phyloP scores from a whole-genome alignment of 306 rosid genomes.

The Vigna trinervia region DNA sequence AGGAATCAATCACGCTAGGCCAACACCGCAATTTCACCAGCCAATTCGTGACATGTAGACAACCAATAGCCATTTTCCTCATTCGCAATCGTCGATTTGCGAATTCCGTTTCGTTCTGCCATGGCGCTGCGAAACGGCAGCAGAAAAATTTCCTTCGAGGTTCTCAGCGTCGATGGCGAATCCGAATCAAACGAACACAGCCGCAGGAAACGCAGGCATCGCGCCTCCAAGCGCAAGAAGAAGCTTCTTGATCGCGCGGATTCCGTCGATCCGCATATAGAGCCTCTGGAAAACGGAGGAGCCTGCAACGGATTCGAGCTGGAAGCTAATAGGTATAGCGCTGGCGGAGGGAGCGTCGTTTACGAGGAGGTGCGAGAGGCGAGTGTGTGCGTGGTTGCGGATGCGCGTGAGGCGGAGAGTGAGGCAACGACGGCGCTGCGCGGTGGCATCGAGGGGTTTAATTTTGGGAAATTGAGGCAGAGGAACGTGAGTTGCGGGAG shows the following conservation, averaged over 20 bases:
- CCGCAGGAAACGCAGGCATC: slow-evolving; percentile 65
- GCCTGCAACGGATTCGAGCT: slow-evolving; percentile 55
- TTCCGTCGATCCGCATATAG: slow-evolving; percentile 46
- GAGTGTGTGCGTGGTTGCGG: slow-evolving; percentile 48
- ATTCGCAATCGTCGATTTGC: neutral
- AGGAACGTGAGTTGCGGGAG: slow-evolving; percentile 63
- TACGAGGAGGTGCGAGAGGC: slow-evolving; percentile 50
- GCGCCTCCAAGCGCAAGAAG: slow-evolving; percentile 58
- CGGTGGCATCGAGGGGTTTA: slow-evolving; percentile 61
- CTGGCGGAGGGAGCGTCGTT: slow-evolving; percentile 47
- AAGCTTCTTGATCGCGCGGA: slow-evolving; percentile 52
- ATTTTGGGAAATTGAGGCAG: slow-evolving; percentile 76
- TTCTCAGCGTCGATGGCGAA: slow-evolving; percentile 62
- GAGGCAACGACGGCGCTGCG: slow-evolving; percentile 50
- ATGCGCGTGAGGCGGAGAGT: slow-evolving; percentile 46
- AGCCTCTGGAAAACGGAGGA: slow-evolving; percentile 20
- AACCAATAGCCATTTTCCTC: neutral
- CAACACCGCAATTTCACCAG: neutral
- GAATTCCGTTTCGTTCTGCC: slow-evolving; percentile 4
- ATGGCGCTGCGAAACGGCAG: slow-evolving; percentile 74
- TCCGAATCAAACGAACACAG: slow-evolving; percentile 47
- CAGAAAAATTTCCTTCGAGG: slow-evolving; percentile 72
- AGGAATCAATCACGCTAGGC: slow-evolving; percentile 19
- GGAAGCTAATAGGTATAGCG: slow-evolving; percentile 37
- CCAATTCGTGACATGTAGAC: neutral